phyloP scores from a whole-genome alignment of 2,329 filamentous ascomycete species.

The Alternaria sp. region DNA sequence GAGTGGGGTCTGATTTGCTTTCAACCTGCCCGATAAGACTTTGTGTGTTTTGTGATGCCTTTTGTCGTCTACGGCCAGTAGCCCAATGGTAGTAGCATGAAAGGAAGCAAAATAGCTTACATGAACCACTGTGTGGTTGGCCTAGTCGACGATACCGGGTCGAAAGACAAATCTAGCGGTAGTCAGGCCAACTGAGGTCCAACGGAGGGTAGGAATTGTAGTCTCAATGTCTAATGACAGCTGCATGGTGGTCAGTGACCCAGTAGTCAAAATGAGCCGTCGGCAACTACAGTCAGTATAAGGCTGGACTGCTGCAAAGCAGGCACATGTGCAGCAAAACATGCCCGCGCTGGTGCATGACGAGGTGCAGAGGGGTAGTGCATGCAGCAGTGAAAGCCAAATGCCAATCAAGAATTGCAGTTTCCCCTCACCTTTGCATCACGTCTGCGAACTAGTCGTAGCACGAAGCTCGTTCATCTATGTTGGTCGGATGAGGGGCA shows the following conservation, averaged over 20 bases:
- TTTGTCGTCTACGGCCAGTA: neutral
- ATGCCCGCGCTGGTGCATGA: neutral
- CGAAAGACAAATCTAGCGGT: neutral
- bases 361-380: slow-evolving; percentile 4
- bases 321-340: neutral
- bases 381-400: neutral
- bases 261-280: neutral
- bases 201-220: neutral
- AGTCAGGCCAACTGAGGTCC: neutral
- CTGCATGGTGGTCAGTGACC: neutral
- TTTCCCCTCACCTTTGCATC: slow-evolving; percentile 1
- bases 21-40: slow-evolving; percentile 2
- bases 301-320: neutral
- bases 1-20: neutral
- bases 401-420: slow-evolving; percentile 1
- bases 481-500: neutral
- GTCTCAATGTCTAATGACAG: neutral
- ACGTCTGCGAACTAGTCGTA: slow-evolving; percentile 5
- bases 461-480: neutral
- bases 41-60: slow-evolving; percentile 1
- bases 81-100: neutral
- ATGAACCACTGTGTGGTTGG: slow-evolving; percentile 1
- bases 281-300: neutral
- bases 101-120: neutral
- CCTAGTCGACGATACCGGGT: neutral